Conservation (phyloP, 2,329 filamentous ascomycete species). For the Epichloe bromicola region DNA sequence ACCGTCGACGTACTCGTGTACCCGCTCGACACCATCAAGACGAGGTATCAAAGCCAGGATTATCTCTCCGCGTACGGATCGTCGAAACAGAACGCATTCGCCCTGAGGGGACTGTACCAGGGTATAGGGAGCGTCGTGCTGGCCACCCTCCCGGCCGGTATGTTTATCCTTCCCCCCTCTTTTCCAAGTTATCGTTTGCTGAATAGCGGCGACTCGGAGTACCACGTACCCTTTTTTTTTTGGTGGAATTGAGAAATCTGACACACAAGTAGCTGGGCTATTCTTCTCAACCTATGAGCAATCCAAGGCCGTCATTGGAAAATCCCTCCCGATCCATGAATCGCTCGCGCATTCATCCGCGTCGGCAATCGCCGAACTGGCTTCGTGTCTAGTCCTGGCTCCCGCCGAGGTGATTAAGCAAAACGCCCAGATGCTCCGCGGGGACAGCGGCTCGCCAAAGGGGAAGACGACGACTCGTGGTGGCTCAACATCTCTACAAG, state of each 20-base stretch:
- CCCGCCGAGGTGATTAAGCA: conserved; percentile 88
- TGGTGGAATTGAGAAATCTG: too few relatives aligned
- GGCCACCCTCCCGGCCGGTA: conserved; percentile 78
- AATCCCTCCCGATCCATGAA: conserved; percentile 43
- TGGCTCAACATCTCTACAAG: conserved; percentile 30
- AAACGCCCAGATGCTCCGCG: conserved; percentile 71
- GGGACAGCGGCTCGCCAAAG: conserved; percentile 7
- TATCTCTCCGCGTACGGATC: conserved; percentile 55
- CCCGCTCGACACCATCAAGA: conserved; percentile 83
- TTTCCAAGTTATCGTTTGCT: not conserved
- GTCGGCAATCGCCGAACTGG: conserved; percentile 66
- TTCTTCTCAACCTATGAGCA: conserved; percentile 89
- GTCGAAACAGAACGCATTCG: conserved; percentile 38
- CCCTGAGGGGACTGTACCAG: conserved; percentile 68
- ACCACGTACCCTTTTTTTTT: too few relatives aligned
- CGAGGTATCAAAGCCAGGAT: conserved; percentile 66
- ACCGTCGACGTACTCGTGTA: conserved; percentile 77
- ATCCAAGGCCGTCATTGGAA: conserved; percentile 50
- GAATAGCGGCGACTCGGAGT: too few relatives aligned
- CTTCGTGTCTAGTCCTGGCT: conserved; percentile 75
- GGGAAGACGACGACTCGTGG: conserved; percentile 9
- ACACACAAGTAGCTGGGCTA: conserved; percentile 46
- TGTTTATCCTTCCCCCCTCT: conserved; percentile 5
- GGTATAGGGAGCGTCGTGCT: conserved; percentile 75
- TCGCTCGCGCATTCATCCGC: conserved; percentile 61